These are phyloP conservation scores for Vitis vinifera DNA, from an alignment of 164 flowering plant genomes.

Conservation along the genomic window ASM3070453v1 NC_081822.1:27273501-27274000, in stretches of 20 bases:
- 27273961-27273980: no score
- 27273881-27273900: conserved; percentile 53
- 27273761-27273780: conserved; percentile 25
- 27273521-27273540: conserved; percentile 96
- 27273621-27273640: conserved; percentile 53
- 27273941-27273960: no score
- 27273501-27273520: conserved; percentile 86
- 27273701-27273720: conserved; percentile 10
- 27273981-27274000: no score
- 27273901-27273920: conserved; percentile 19
- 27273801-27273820: conserved; percentile 62
- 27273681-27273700: conserved; percentile 21
- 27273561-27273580: conserved; percentile 88
- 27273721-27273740: conserved; percentile 26
- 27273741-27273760: conserved; percentile 16
- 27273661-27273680: conserved; percentile 20
- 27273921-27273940: no score
- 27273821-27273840: conserved; percentile 27
- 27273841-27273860: conserved; percentile 21
- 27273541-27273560: conserved; percentile 76
- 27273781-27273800: conserved; percentile 28
- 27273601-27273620: conserved; percentile 83
- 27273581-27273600: conserved; percentile 92
- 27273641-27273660: conserved; percentile 37
- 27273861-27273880: conserved; percentile 27